Percentiles rank a stretch among this genome's conserved stretches.
These are phyloP conservation scores for Xylaria palmicola DNA, from an alignment of 495 filamentous ascomycete genomes.

Conservation along the genomic window DNA sequence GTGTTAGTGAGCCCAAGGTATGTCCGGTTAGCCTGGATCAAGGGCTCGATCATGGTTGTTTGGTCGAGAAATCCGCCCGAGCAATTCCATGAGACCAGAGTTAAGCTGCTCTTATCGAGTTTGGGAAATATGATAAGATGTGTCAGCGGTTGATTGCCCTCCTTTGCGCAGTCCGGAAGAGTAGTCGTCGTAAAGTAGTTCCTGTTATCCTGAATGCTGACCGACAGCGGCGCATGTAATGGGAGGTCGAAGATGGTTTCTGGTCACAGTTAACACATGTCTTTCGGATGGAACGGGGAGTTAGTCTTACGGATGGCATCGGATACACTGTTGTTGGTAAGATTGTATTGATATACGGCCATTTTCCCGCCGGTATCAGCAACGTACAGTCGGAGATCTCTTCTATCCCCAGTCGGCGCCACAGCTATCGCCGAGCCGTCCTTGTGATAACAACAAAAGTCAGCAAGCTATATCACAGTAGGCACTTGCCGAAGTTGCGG, in stretches of 20 bases:
- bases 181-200: background rate
- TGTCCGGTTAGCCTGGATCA: constrained; percentile 12
- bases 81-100: constrained; percentile 17
- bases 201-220: background rate
- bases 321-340: background rate
- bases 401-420: constrained; percentile 5
- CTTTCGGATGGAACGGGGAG: background rate
- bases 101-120: background rate
- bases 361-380: constrained; percentile 10
- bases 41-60: background rate
- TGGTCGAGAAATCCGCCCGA: constrained; percentile 14
- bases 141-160: constrained; percentile 3
- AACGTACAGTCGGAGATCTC: constrained; percentile 15
- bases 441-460: background rate
- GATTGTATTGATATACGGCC: constrained; percentile 10
- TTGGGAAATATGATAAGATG: constrained; percentile 15
- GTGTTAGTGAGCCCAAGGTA: constrained; percentile 16
- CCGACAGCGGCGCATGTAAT: background rate
- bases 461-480: too few relatives aligned
- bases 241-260: background rate
- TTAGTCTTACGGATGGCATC: background rate
- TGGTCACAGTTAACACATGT: background rate
- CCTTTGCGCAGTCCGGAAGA: background rate
- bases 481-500: too few relatives aligned
- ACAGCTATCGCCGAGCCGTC: constrained; percentile 15